These are phyloP conservation scores for Lantana camara DNA, from an alignment of 257 asterid genomes.

Conservation along the genomic window DNA sequence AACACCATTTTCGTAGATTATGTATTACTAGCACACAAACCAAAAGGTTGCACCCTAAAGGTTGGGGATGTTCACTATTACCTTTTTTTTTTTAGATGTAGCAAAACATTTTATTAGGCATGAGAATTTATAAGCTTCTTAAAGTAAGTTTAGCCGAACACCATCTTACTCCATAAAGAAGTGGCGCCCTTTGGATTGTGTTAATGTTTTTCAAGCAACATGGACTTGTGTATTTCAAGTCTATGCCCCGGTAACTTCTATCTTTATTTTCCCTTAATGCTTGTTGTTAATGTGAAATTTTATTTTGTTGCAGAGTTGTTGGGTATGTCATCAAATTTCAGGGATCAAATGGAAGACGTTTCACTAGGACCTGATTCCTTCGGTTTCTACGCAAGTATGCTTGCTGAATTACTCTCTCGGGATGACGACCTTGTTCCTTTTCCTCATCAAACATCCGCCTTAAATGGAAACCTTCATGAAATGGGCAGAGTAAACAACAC, in stretches of 20 bases:
- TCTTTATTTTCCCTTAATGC: background rate
- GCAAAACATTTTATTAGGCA: no score
- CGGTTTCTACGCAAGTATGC: constrained; percentile 54
- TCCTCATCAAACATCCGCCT: constrained; percentile 29
- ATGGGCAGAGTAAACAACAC: constrained; percentile 24
- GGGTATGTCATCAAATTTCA: constrained; percentile 43
- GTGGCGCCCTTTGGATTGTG: no score
- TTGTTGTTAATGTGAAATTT: constrained; percentile 20
- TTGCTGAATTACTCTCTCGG: constrained; percentile 51
- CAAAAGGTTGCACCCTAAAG: no score
- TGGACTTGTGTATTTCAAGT: background rate
- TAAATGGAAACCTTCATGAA: constrained; percentile 28
- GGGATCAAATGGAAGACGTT: constrained; percentile 22
- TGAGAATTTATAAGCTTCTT: no score
- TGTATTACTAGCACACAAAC: no score
- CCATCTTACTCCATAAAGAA: no score
- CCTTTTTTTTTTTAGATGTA: no score
- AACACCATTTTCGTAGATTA: no score
- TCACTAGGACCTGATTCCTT: constrained; percentile 66
- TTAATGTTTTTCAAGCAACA: constrained; percentile 19
- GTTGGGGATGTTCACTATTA: no score
- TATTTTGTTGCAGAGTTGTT: constrained; percentile 41
- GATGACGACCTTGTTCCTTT: constrained; percentile 49
- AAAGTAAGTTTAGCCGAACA: no score
- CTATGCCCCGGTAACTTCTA: background rate